Conservation (phyloP, 2,329 filamentous ascomycete genomes). For the Pseudogymnoascus sp. region DNA sequence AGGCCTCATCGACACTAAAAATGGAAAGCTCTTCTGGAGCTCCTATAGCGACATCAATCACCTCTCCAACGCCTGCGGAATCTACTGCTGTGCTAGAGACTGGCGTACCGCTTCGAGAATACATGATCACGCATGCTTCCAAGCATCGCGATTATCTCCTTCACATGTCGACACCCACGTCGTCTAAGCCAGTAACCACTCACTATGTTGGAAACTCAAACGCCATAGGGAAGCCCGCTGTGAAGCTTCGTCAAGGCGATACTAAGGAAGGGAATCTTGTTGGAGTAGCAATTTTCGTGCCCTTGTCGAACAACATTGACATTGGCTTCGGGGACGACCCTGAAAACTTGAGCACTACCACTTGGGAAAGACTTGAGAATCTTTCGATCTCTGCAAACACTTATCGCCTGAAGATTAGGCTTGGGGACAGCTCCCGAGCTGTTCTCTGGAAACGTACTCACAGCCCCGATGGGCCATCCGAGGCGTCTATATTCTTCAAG, state of each 20-base stretch:
- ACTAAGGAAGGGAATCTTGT: background rate
- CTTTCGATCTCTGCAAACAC: background rate
- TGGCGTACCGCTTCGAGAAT: background rate
- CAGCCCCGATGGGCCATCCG: background rate
- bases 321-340: background rate
- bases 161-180: background rate
- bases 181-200: background rate
- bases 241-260: background rate
- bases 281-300: background rate
- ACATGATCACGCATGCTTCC: background rate
- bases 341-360: background rate
- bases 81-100: background rate
- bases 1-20: background rate
- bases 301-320: background rate
- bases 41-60: background rate
- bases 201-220: background rate
- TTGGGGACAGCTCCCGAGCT: background rate
- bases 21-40: background rate
- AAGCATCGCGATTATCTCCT: background rate
- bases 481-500: slow-evolving; percentile 3
- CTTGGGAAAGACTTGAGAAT: background rate
- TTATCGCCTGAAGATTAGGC: background rate
- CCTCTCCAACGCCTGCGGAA: background rate
- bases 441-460: background rate
- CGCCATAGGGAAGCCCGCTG: background rate